Percentiles rank a stretch among this genome's conserved stretches.
These are phyloP conservation scores for Ogataea nonfermentans DNA, from an alignment of 805 yeast genomes.

Conservation along the genomic window DNA sequence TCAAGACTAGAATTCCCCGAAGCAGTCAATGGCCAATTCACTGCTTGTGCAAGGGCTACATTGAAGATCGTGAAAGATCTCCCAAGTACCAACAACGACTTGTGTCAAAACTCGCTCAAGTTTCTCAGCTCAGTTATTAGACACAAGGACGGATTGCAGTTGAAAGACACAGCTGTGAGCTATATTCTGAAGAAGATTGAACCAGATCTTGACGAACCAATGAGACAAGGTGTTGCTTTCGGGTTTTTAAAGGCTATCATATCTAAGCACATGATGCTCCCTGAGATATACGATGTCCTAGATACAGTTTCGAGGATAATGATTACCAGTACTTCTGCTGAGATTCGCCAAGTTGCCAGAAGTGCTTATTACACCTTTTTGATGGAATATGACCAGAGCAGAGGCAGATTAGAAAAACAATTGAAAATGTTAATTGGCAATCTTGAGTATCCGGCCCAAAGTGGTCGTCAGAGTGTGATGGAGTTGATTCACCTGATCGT, in stretches of 20 bases:
- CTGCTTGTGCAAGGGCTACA: conserved; percentile 57
- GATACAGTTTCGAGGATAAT: conserved; percentile 76
- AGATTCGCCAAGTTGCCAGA: conserved; percentile 81
- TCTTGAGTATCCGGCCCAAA: conserved; percentile 76
- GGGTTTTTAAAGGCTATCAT: conserved; percentile 79
- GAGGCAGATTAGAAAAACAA: conserved; percentile 78
- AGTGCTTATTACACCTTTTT: conserved; percentile 79
- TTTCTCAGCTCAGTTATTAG: conserved; percentile 71
- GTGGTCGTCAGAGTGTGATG: conserved; percentile 88
- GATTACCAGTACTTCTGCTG: conserved; percentile 84
- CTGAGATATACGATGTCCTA: conserved; percentile 89
- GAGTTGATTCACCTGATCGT: conserved; percentile 76
- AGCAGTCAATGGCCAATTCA: conserved; percentile 51
- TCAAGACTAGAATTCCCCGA: conserved; percentile 61
- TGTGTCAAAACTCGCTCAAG: conserved; percentile 77
- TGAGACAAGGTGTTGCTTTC: conserved; percentile 83
- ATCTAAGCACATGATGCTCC: conserved; percentile 66
- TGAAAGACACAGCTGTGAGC: conserved; percentile 70
- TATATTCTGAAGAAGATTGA: conserved; percentile 68
- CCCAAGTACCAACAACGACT: conserved; percentile 72
- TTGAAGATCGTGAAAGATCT: conserved; percentile 67
- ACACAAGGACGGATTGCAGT: conserved; percentile 58
- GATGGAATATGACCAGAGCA: conserved; percentile 93
- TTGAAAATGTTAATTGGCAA: conserved; percentile 79
- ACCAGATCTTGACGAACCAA: conserved; percentile 90